These are phyloP conservation scores for Collybia sordida DNA, from an alignment of 768 basidiomycete genomes.

Conservation along the genomic window DNA sequence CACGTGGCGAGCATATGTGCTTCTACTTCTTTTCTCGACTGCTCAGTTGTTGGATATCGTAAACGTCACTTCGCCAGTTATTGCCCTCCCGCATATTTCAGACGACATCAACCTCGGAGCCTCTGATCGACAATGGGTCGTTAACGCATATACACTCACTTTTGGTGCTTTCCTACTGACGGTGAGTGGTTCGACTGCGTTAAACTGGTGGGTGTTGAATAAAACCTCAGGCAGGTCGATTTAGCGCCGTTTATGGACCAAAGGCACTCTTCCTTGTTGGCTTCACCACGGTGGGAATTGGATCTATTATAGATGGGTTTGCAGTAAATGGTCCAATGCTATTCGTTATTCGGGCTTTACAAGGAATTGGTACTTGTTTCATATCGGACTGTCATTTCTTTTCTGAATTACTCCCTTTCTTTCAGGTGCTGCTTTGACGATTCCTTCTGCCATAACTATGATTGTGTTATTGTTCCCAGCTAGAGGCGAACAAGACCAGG, in stretches of 20 bases:
- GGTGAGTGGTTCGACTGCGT: background rate
- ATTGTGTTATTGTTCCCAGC: constrained; percentile 49
- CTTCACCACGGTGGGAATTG: constrained; percentile 34
- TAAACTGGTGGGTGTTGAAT: too few relatives aligned
- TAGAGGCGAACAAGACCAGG: constrained; percentile 41
- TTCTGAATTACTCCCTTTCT: background rate
- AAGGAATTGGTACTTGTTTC: constrained; percentile 36
- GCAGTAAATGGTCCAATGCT: constrained; percentile 39
- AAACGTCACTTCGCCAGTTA: constrained; percentile 35
- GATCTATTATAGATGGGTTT: constrained; percentile 44
- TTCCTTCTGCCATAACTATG: constrained; percentile 45
- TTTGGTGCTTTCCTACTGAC: constrained; percentile 38
- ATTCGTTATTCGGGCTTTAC: constrained; percentile 47
- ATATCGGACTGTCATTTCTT: background rate
- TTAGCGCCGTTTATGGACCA: constrained; percentile 31
- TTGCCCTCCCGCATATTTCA: constrained; percentile 32
- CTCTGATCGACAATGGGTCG: constrained; percentile 29
- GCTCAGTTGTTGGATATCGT: constrained; percentile 41
- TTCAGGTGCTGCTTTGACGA: constrained; percentile 30
- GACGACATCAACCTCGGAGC: constrained; percentile 7
- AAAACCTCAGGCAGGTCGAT: constrained; percentile 23
- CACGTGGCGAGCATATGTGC: constrained; percentile 7
- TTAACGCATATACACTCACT: constrained; percentile 34
- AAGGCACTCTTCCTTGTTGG: constrained; percentile 42
- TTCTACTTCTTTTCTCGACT: constrained; percentile 30